Evolutionary conservation across 305 asterid genomes (phyloP).

Genomic region (Withania somnifera): DNA sequence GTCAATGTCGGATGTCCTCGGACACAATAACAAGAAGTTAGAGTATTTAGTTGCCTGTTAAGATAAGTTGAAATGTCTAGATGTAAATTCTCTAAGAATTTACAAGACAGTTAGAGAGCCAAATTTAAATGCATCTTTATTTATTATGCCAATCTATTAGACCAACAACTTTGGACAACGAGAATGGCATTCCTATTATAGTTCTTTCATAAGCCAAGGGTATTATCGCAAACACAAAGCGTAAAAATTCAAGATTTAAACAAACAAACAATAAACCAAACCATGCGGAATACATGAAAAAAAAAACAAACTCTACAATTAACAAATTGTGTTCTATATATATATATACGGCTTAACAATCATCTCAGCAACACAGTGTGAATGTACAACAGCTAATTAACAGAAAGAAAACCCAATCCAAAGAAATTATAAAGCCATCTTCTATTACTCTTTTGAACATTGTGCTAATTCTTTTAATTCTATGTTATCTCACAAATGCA

Average conservation of each 20-base stretch:
- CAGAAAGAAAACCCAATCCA: neutral
- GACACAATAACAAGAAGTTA: no score
- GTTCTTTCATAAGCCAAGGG: neutral
- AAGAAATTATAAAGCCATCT: constrained; percentile 16
- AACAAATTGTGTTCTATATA: neutral
- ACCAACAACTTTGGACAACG: neutral
- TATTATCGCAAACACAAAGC: neutral
- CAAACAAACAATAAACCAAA: neutral
- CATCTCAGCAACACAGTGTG: no score
- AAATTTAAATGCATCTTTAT: no score
- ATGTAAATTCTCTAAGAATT: no score
- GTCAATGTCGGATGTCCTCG: no score
- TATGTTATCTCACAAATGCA: constrained; percentile 21
- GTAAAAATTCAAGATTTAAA: neutral
- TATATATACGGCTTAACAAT: neutral
- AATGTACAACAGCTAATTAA: neutral
- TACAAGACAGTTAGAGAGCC: no score
- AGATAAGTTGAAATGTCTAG: no score
- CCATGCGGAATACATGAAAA: neutral
- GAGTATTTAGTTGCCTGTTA: no score
- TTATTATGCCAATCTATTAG: no score
- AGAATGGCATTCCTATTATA: neutral
- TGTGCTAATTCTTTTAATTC: constrained; percentile 10
- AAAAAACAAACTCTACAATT: neutral
- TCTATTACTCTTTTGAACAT: constrained; percentile 1